Evolutionary conservation across 257 asterid genomes (phyloP).

Genomic region (Oldenlandia corymbosa): DNA sequence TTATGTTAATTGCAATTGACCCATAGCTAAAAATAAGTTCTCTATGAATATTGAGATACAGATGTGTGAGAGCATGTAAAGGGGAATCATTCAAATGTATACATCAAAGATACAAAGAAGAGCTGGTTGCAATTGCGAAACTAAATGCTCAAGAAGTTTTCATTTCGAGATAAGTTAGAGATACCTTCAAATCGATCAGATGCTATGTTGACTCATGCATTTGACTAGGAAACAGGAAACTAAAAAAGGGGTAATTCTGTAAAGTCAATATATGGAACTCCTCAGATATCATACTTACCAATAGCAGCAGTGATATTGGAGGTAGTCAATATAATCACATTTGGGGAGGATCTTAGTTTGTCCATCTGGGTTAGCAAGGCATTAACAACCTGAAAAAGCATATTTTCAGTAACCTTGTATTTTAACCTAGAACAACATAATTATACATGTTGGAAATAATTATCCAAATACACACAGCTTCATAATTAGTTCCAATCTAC

Average conservation of each 20-base stretch:
- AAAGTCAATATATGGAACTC: not conserved
- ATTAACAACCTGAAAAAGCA: conserved; percentile 80
- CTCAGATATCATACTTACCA: conserved; percentile 50
- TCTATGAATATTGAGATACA: no score
- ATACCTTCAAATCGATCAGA: not conserved
- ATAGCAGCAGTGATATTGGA: conserved; percentile 97
- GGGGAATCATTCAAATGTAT: not conserved
- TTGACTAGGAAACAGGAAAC: not conserved
- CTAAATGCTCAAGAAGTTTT: not conserved
- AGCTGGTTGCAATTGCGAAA: not conserved
- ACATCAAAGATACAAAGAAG: not conserved
- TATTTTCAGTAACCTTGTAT: not conserved
- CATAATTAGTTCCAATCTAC: not conserved
- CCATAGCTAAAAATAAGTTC: not conserved
- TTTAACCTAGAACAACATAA: not conserved
- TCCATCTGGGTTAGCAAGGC: conserved; percentile 96
- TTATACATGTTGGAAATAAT: not conserved
- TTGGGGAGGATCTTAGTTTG: conserved; percentile 83
- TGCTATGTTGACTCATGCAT: not conserved
- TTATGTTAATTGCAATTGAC: not conserved
- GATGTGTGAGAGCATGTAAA: not conserved
- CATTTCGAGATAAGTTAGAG: not conserved
- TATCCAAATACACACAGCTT: not conserved
- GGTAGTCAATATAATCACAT: conserved; percentile 88
- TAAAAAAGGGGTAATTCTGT: not conserved